Evolutionary conservation across 2,329 filamentous ascomycete species (phyloP), one percentile per base, ranked within the genome.

Genomic region (Fusarium pilosicola): DNA sequence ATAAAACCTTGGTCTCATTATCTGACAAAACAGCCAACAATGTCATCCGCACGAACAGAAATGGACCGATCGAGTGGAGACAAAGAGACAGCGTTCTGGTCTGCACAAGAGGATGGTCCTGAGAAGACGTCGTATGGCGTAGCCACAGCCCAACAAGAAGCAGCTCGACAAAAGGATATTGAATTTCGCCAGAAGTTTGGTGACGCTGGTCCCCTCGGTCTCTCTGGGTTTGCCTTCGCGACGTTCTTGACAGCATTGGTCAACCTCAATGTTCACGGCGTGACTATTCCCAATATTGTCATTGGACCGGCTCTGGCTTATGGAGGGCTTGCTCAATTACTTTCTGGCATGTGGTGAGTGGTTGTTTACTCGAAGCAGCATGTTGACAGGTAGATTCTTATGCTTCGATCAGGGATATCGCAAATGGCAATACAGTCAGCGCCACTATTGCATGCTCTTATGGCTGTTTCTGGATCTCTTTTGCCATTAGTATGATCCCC

Each of bases 381-480:
- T 20, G 1, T 8, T 32, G 0, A 1, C 2, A 3, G 3, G 22
- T 32, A 1, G 2, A 22, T 28, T 36, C 61, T 67, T 0, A 65
- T 41, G 3, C 6, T 6, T 10, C 0, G 8, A 13, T 0, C 4
- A 67, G 65, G 65, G 65, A 67, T 14, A 66, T 67, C 5, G 65
- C 65, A 1, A 60, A 52, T 46, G 65, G 65, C 0, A 67, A 67
- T 11, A 67, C 65, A 20, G 62, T 66, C 7, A 67, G 65, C 2
- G 65, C 65, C 1, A 67, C 65, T 6, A 60, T 67, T 26, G 52
- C 65, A 12, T 59, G 51, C 34, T 66, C 65, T 0, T 67, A 67
- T 46, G 65, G 65, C 28, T 67, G 65, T n/a, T 67, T 67, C 34
- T 67, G 65, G 65, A 60, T 67, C 22, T 66, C 62, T 5, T 67